Evolutionary conservation across 176 grass and related monocot species (phyloP), one percentile per base, ranked within the genome.

Genomic region (maize (Zea mays)): DNA sequence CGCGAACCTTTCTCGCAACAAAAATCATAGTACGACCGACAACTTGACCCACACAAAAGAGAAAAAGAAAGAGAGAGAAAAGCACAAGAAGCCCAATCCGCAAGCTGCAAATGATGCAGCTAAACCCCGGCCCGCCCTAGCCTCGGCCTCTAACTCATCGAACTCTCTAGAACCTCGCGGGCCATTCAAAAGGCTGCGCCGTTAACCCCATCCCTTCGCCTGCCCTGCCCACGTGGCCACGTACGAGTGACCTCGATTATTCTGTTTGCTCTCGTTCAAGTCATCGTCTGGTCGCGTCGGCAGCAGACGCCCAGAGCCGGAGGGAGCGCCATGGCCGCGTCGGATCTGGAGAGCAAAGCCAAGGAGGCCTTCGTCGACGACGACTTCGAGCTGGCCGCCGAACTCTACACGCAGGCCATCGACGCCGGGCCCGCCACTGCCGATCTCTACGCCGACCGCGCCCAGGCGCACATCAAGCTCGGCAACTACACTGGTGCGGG

Each of bases 301-400:
- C 57, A 63, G 62, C 83, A 70, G 81, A 50, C 63, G 74, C 78
- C 67, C 33, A 33, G 47, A 81, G 79, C 39, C 59, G 45, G 62
- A 55, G 36, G 62, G 36, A 62, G 3, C 9, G 61, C 61, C 80
- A 84, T 88, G 81, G 81, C 86, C 71, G 71, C 82, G 36, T 81
- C 81, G 68, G 87, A 90, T 87, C 84, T 90, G 86, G 83, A 84
- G 76, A 86, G 69, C 79, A 93, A 86, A 77, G 90, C 87, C 5
- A 90, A 86, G 84, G 90, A 74, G 57, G 87, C 90, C 71, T 90
- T 90, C 83, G 86, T 93, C 37, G 84, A 93, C 71, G 90, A 93
- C 72, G 74, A 93, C 36, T 93, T 93, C 80, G 90, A 93, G 81
- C 87, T 93, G 1, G 87, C 90, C 21, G 77, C 59, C 6, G 90